Evolutionary conservation across 768 basidiomycete genomes (phyloP).

Genomic region (Clitopilus hobsonii): DNA sequence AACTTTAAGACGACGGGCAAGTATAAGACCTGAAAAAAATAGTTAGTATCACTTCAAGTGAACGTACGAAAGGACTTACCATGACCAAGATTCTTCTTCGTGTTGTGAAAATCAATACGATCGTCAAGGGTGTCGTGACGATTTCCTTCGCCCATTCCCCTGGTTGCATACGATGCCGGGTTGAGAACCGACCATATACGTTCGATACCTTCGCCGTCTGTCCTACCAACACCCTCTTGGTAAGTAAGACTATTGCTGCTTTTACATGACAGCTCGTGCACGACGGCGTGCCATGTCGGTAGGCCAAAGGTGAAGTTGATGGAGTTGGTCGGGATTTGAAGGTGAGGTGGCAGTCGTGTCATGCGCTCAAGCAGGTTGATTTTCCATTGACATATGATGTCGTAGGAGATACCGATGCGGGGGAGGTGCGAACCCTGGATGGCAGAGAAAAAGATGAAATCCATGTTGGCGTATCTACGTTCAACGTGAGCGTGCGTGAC

Average conservation of each 20-base stretch:
- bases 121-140: conserved; percentile 31
- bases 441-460: conserved; percentile 5
- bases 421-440: neutral
- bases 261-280: conserved; percentile 24
- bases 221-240: conserved; percentile 17
- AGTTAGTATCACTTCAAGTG: too few relatives aligned
- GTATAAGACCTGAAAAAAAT: too few relatives aligned
- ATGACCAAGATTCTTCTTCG: too few relatives aligned
- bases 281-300: conserved; percentile 34
- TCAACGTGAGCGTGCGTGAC: neutral
- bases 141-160: conserved; percentile 30
- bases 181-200: conserved; percentile 30
- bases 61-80: too few relatives aligned
- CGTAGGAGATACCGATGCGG: conserved; percentile 14
- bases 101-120: too few relatives aligned
- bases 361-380: conserved; percentile 10
- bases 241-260: conserved; percentile 24
- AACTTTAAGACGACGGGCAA: too few relatives aligned
- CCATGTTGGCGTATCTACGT: conserved; percentile 12
- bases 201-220: conserved; percentile 30
- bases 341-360: conserved; percentile 1
- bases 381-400: conserved; percentile 20
- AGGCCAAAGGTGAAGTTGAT: too few relatives aligned
- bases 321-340: neutral
- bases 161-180: conserved; percentile 21